These are phyloP conservation scores for Speleostelium caveatum DNA, from an alignment of 78 protist species.

Conservation along the genomic window DNA sequence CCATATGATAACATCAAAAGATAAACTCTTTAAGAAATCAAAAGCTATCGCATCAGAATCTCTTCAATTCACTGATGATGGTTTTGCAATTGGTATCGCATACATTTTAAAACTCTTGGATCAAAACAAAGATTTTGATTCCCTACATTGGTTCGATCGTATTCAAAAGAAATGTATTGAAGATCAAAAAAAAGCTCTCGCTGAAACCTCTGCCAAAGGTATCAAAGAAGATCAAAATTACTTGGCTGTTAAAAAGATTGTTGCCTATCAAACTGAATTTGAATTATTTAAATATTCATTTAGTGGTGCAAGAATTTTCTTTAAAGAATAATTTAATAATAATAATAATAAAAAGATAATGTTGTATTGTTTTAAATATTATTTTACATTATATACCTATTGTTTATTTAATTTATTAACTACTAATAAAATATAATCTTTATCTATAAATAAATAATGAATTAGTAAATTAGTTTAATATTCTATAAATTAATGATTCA, in stretches of 20 bases:
- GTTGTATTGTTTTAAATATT: too few species aligned
- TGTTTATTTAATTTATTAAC: not conserved
- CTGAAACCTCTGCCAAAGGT: conserved; percentile 10
- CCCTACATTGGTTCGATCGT: conserved; percentile 96
- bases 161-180: conserved; percentile 70
- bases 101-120: conserved; percentile 92
- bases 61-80: conserved; percentile 95
- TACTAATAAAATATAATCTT: not conserved
- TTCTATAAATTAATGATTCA: too few species aligned
- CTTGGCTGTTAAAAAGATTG: conserved; percentile 71
- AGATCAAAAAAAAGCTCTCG: not conserved
- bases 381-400: too few species aligned
- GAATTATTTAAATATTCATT: conserved; percentile 86
- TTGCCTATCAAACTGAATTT: conserved; percentile 67
- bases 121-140: conserved; percentile 86
- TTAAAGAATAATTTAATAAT: conserved; percentile 60
- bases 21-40: conserved; percentile 78
- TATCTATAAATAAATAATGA: too few species aligned
- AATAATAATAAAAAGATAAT: too few species aligned
- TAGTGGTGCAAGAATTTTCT: conserved; percentile 89
- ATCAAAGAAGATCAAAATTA: conserved; percentile 74
- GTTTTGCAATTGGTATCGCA: conserved; percentile 97
- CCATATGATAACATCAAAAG: conserved; percentile 89
- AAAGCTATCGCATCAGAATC: conserved; percentile 48
- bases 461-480: too few species aligned